Base-by-base conservation (phyloP, 805 yeast species). In the Metschnikowia shivogae region DNA sequence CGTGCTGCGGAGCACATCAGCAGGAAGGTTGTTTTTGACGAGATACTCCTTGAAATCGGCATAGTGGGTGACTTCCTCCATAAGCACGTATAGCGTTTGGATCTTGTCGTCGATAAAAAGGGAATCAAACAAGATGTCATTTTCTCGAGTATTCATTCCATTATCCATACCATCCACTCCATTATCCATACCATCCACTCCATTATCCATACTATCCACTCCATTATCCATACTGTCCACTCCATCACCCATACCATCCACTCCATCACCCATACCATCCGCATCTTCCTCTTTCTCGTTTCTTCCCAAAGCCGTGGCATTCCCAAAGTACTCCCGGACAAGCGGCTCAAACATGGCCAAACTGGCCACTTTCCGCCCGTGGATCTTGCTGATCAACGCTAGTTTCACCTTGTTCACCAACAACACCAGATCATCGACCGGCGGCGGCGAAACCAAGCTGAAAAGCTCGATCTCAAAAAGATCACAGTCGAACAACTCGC, bases 391-490 rank as follows among this genome's bases (percentile, higher is more conserved):
- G 33, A 76, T 61, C 42, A 77, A 59, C 24, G 72, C 71, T 7
- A 62, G 48, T 42, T 77, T 72, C 29, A 80, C 64, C 46, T 67
- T 73, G 45, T 70, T 68, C 11, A 72, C 55, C 42, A 80, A 64
- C 37, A 70, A 48, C 12, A 62, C 51, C 58, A 59, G 45, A 43
- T 70, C 63, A 50, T 66, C 68, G 14, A 65, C 47, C 0, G 68
- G 70, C 9, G 63, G 63, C 14, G 70, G 70, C 37, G 50, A 34
- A 14, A 62, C 61, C 49, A 64, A 55, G 45, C 62, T 55, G 33
- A 80, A 64, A 11, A 82, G 62, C 52, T 82, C 89, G 54, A 81
- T 81, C 55, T 82, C 89, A 48, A 82, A 73, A 14, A 75, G 64
- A 46, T 80, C 83, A 6, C 75, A 73, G 53, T 81, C 84, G 52